A percentile compares a stretch with the other conserved stretches of the same genome.
These are phyloP conservation scores for Kodamaea anthophila DNA, from an alignment of 1,139 yeast genomes.

Conservation along the genomic window DNA sequence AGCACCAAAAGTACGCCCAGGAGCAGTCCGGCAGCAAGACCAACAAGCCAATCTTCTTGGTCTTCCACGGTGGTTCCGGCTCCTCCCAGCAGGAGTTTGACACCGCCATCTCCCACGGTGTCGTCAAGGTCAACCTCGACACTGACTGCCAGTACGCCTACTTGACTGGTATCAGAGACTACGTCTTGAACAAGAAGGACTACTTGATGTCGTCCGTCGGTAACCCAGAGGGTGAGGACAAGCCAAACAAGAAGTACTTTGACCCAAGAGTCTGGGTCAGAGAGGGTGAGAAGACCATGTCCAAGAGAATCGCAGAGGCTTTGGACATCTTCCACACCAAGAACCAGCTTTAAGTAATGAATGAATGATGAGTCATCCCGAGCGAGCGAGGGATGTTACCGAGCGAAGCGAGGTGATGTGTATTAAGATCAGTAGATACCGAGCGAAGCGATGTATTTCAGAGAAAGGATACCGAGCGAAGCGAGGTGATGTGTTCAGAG, in stretches of 20 bases:
- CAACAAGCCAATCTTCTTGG: slow-evolving; percentile 84
- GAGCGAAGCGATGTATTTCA: too few species aligned
- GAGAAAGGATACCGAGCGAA: too few species aligned
- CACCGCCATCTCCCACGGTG: slow-evolving; percentile 89
- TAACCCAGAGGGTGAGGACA: slow-evolving; percentile 98
- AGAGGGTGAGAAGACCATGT: slow-evolving; percentile 99
- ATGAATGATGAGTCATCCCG: too few species aligned
- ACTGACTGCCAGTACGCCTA: slow-evolving; percentile 99
- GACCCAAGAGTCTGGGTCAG: slow-evolving; percentile 99
- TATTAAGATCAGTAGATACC: too few species aligned
- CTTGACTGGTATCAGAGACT: slow-evolving; percentile 95
- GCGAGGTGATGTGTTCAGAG: too few species aligned
- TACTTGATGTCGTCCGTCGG: slow-evolving; percentile 86
- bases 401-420: too few species aligned
- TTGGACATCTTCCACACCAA: slow-evolving; percentile 81
- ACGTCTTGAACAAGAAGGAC: slow-evolving; percentile 92
- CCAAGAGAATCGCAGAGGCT: slow-evolving; percentile 76
- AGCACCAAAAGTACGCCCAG: slow-evolving; percentile 85
- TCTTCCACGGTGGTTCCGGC: slow-evolving; percentile 99
- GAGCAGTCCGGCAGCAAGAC: slow-evolving; percentile 50
- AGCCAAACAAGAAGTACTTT: slow-evolving; percentile 98
- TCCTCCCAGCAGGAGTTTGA: slow-evolving; percentile 88
- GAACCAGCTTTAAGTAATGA: too few species aligned
- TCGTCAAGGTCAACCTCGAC: slow-evolving; percentile 97
- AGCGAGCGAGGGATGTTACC: too few species aligned